These are phyloP conservation scores for Diutina pseudorugosa DNA, from an alignment of 1,139 yeast genomes.

Conservation along the genomic window DNA sequence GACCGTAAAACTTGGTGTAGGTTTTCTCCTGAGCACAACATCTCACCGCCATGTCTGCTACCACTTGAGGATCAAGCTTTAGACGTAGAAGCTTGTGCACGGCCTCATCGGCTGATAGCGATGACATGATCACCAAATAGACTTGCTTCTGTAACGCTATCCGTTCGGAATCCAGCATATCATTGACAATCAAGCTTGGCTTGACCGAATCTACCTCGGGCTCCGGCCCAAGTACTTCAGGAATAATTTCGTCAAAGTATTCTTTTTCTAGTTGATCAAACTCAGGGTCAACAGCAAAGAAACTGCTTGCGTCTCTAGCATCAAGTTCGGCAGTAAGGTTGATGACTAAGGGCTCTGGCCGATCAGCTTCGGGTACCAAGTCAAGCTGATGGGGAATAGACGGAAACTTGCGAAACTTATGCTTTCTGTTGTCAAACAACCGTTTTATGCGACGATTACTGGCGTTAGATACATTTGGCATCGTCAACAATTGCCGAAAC, in stretches of 20 bases:
- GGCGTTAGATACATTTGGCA: constrained; percentile 29
- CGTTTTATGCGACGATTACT: constrained; percentile 24
- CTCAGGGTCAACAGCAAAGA: constrained; percentile 39
- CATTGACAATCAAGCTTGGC: constrained; percentile 23
- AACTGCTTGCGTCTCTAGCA: constrained; percentile 37
- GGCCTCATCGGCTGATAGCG: constrained; percentile 88
- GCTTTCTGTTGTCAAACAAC: constrained; percentile 14
- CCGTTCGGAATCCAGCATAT: constrained; percentile 58
- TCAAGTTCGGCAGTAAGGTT: constrained; percentile 40
- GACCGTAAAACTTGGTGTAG: constrained; percentile 77
- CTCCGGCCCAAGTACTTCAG: constrained; percentile 10
- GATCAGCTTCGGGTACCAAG: constrained; percentile 44
- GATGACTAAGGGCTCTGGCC: constrained; percentile 45
- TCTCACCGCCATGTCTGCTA: constrained; percentile 68
- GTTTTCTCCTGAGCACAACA: constrained; percentile 84
- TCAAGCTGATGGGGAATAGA: constrained; percentile 34
- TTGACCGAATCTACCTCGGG: constrained; percentile 6
- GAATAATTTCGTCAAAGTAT: constrained; percentile 12
- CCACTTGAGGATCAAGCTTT: constrained; percentile 20
- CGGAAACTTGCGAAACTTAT: constrained; percentile 34
- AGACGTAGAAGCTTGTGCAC: constrained; percentile 67
- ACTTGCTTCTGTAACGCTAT: constrained; percentile 60
- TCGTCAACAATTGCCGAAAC: constrained; percentile 48
- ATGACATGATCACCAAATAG: constrained; percentile 79
- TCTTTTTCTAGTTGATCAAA: constrained; percentile 39